These are phyloP conservation scores for Panicum hallii DNA, from an alignment of 202 grass and related monocot genomes.

Conservation along the genomic window DNA sequence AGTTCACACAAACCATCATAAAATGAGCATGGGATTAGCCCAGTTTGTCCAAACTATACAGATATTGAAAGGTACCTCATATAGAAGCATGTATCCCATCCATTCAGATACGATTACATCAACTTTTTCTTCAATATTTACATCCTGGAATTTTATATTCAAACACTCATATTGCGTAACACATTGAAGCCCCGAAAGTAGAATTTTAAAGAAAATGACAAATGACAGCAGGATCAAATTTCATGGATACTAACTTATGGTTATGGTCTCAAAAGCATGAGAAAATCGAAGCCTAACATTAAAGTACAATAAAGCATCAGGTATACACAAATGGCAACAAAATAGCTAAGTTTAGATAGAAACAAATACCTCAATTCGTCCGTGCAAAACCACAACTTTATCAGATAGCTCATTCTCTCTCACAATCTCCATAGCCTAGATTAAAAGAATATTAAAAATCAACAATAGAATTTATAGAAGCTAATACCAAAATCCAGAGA, in stretches of 20 bases:
- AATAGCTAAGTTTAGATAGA: conserved; percentile 27
- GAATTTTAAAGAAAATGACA: conserved; percentile 28
- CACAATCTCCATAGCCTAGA: conserved; percentile 89
- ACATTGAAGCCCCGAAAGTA: background rate
- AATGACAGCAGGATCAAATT: background rate
- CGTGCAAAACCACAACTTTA: conserved; percentile 91
- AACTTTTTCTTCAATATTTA: conserved; percentile 89
- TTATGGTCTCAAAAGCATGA: background rate
- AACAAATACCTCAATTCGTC: conserved; percentile 78
- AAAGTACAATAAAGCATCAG: conserved; percentile 13
- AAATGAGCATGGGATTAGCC: conserved; percentile 13
- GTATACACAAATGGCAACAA: conserved; percentile 1
- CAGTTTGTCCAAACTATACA: conserved; percentile 29
- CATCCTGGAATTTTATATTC: conserved; percentile 65
- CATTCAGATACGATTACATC: conserved; percentile 99
- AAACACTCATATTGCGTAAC: conserved; percentile 18
- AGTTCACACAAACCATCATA: conserved; percentile 29
- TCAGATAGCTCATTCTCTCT: conserved; percentile 92
- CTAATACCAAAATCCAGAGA: conserved; percentile 38
- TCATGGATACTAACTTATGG: background rate
- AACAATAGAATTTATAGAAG: conserved; percentile 42
- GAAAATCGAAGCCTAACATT: background rate
- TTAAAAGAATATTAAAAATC: conserved; percentile 38
- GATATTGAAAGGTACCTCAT: conserved; percentile 69
- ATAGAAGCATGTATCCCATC: conserved; percentile 98